A percentile compares a stretch with the other conserved stretches of the same genome.
phyloP scores from a whole-genome alignment of 1,284 basidiomycete genomes.

The Rhodotorula sp. region DNA sequence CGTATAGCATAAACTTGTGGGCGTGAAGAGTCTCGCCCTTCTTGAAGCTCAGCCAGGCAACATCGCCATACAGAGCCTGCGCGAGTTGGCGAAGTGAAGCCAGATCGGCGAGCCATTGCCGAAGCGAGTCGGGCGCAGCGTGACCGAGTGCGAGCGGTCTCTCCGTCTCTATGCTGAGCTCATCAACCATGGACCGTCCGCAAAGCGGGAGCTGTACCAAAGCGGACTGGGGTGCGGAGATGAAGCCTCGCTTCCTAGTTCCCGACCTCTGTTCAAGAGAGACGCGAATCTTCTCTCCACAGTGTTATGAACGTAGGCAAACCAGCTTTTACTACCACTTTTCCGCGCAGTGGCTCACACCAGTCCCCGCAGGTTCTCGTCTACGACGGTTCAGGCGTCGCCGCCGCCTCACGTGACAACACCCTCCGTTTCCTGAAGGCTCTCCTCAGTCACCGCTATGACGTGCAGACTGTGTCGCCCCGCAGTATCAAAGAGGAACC shows the following conservation, averaged over 20 bases:
- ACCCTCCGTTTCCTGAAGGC: slow-evolving; percentile 60
- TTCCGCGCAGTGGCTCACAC: not conserved
- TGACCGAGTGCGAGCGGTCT: not conserved
- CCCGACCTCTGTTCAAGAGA: no score
- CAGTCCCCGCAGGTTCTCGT: slow-evolving; percentile 60
- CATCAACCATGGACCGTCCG: not conserved
- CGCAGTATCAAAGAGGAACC: slow-evolving; percentile 65
- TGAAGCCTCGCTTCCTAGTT: no score
- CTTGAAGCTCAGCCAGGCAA: slow-evolving; percentile 64
- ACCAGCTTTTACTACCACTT: no score
- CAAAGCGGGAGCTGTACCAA: not conserved
- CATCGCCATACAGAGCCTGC: slow-evolving; percentile 84
- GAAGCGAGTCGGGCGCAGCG: slow-evolving; percentile 1
- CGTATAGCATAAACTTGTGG: slow-evolving; percentile 92
- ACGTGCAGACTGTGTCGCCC: slow-evolving; percentile 66
- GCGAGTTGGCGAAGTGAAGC: slow-evolving; percentile 71
- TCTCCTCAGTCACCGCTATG: slow-evolving; percentile 69
- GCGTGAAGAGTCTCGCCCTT: slow-evolving; percentile 65
- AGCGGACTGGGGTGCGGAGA: no score
- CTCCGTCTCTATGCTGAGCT: no score
- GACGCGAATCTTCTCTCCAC: no score
- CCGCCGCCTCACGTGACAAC: slow-evolving; percentile 60
- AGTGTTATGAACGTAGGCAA: no score
- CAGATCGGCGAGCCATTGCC: slow-evolving; percentile 72
- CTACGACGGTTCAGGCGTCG: slow-evolving; percentile 70